Evolutionary conservation across 306 rosid species (phyloP).

Genomic region (Trifolium repens): DNA sequence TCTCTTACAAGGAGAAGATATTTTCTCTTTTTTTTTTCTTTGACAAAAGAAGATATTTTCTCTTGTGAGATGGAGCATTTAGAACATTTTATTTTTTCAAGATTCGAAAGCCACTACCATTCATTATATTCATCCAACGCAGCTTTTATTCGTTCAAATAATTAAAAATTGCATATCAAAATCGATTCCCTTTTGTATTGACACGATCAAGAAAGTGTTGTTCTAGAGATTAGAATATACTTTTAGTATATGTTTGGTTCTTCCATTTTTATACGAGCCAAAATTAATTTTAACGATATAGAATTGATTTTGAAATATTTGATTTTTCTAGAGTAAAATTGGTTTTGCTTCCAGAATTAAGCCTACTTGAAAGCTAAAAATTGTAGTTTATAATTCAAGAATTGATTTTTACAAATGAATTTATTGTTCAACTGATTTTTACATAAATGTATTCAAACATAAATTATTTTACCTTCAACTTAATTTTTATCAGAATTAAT

Average conservation of each 20-base stretch:
- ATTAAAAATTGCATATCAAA: background rate
- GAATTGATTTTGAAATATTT: too few species aligned
- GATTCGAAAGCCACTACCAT: slow-evolving; percentile 34
- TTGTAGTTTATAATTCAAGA: too few species aligned
- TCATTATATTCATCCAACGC: background rate
- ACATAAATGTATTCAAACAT: too few species aligned
- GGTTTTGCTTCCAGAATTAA: too few species aligned
- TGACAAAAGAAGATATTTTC: slow-evolving; percentile 18
- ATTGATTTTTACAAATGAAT: too few species aligned
- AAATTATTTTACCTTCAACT: too few species aligned
- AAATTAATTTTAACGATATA: too few species aligned
- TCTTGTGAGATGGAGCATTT: background rate
- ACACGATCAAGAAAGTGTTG: background rate
- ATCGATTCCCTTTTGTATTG: slow-evolving; percentile 26
- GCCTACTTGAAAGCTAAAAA: too few species aligned
- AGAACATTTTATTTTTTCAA: background rate
- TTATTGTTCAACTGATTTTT: too few species aligned
- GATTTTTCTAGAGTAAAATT: too few species aligned
- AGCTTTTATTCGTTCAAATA: slow-evolving; percentile 16
- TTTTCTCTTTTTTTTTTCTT: background rate
- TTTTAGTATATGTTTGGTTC: background rate
- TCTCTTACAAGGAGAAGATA: slow-evolving; percentile 30
- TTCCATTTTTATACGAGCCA: too few species aligned
- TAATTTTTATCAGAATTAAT: too few species aligned
- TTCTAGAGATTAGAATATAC: background rate